Percentiles rank a stretch among this genome's conserved stretches.
Conservation (phyloP, 2,329 filamentous ascomycete species). For the Cladosporium sp. region DNA sequence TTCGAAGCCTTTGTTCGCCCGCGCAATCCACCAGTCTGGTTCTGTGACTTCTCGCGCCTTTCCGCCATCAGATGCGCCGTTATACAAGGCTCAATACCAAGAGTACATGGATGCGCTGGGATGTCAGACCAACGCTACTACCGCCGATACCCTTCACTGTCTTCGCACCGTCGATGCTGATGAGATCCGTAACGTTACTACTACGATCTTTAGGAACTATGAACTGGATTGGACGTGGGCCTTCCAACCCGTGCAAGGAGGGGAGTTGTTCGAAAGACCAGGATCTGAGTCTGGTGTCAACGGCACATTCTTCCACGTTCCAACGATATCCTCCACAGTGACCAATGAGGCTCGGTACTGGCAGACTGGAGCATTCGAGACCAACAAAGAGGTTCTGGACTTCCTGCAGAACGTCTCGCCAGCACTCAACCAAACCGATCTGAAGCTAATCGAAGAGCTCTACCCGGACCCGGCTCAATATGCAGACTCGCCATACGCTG, state of each 20-base stretch:
- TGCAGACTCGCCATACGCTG: conserved; percentile 44
- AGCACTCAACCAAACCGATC: conserved; percentile 52
- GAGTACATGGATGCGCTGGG: conserved; percentile 42
- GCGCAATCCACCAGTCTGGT: conserved; percentile 50
- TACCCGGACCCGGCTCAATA: conserved; percentile 61
- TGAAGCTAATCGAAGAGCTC: conserved; percentile 55
- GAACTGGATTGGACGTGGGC: conserved; percentile 54
- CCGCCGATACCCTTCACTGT: conserved; percentile 41
- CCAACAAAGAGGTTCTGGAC: conserved; percentile 53
- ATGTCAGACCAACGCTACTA: conserved; percentile 31
- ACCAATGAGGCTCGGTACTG: conserved; percentile 69
- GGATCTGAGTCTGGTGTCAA: conserved; percentile 28
- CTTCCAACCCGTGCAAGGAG: conserved; percentile 70
- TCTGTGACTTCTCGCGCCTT: conserved; percentile 50
- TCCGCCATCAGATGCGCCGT: conserved; percentile 38
- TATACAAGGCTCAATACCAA: conserved; percentile 49
- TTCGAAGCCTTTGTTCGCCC: conserved; percentile 43
- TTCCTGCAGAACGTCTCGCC: conserved; percentile 67
- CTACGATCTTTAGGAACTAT: conserved; percentile 47
- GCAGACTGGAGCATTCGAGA: conserved; percentile 53
- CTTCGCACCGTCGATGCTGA: conserved; percentile 43
- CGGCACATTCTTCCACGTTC: conserved; percentile 54
- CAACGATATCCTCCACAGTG: conserved; percentile 69
- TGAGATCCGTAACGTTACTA: conserved; percentile 42
- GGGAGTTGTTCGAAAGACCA: conserved; percentile 55